phyloP scores from a whole-genome alignment of 441 rosid genomes.

The Jatropha multifida region DNA sequence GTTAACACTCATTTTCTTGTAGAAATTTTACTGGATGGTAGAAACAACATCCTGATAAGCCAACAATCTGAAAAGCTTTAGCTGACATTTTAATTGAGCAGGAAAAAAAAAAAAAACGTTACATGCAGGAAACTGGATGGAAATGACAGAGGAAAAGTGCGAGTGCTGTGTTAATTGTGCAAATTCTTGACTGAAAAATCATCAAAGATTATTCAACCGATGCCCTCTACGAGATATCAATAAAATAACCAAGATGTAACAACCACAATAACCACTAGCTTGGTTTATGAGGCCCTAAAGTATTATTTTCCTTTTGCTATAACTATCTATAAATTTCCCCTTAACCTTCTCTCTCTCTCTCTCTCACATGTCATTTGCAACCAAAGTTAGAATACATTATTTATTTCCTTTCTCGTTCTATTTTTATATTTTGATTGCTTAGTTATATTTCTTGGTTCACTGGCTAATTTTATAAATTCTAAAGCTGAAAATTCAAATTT shows the following conservation, averaged over 20 bases:
- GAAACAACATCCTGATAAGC: neutral
- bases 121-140: neutral
- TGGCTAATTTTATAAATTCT: neutral
- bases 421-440: neutral
- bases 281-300: neutral
- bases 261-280: neutral
- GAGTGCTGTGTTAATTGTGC: neutral
- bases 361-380: neutral
- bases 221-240: neutral
- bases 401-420: neutral
- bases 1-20: neutral
- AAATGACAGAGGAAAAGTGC: neutral
- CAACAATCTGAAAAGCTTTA: neutral
- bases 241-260: neutral
- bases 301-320: neutral
- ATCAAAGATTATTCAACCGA: neutral
- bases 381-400: neutral
- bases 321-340: conserved; percentile 1
- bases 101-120: neutral
- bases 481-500: neutral
- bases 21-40: neutral
- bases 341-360: neutral
- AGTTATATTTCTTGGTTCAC: neutral
- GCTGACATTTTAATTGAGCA: neutral
- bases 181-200: neutral